Evolutionary conservation across 2,329 filamentous ascomycete species (phyloP).

Genomic region (Aspergillus nomiae): DNA sequence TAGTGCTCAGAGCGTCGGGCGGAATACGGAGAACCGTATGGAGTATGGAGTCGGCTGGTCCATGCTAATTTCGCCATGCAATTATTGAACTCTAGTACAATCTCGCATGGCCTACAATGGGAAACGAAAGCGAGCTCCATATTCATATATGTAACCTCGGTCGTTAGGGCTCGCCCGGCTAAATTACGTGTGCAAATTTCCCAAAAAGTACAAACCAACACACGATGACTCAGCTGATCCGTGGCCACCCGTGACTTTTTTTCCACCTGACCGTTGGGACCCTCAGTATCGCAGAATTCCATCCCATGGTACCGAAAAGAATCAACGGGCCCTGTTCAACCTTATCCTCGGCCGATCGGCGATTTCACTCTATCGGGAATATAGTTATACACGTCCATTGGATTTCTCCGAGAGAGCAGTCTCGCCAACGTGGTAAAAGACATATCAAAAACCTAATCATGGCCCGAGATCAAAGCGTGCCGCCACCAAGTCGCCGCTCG

Average conservation of each 20-base stretch:
- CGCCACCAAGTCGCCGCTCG: background rate
- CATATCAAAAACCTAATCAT: background rate
- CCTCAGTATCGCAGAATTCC: no score
- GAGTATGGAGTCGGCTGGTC: conserved; percentile 1
- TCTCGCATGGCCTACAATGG: background rate
- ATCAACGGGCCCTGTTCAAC: background rate
- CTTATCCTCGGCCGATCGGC: background rate
- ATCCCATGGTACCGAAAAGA: background rate
- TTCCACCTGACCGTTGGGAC: no score
- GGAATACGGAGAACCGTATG: background rate
- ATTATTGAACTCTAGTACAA: background rate
- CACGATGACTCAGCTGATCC: background rate
- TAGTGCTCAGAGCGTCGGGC: background rate
- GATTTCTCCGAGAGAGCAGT: background rate
- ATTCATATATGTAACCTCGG: background rate
- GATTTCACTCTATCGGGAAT: background rate
- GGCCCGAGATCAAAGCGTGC: background rate
- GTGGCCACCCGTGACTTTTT: background rate
- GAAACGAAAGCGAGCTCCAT: background rate
- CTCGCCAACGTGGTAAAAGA: background rate
- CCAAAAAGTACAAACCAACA: background rate
- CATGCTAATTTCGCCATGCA: background rate
- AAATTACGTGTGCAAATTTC: background rate
- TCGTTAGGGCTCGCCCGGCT: background rate
- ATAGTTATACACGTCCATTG: background rate